Percentiles rank a stretch among this genome's conserved stretches.
These are phyloP conservation scores for Fusarium chlamydosporum DNA, from an alignment of 2,329 filamentous ascomycete species.

Conservation along the genomic window DNA sequence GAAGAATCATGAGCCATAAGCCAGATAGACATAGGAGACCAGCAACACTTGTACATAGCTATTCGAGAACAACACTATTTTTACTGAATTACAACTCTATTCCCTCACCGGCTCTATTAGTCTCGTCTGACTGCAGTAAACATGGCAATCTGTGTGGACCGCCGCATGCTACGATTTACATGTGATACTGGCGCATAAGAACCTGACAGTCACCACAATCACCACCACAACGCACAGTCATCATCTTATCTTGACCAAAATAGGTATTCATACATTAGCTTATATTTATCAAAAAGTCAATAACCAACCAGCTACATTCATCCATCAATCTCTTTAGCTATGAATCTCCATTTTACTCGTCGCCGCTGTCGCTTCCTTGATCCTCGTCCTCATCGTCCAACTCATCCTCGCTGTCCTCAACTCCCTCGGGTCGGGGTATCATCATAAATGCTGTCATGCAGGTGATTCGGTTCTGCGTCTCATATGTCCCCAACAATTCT, in stretches of 20 bases:
- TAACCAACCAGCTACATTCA: slow-evolving; percentile 1
- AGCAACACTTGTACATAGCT: background rate
- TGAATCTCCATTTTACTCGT: slow-evolving; percentile 46
- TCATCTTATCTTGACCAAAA: background rate
- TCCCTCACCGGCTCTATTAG: slow-evolving; percentile 9
- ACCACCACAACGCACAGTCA: background rate
- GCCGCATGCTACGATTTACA: slow-evolving; percentile 40
- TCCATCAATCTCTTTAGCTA: background rate
- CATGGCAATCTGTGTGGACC: slow-evolving; percentile 9
- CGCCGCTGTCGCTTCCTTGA: slow-evolving; percentile 58
- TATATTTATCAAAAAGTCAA: slow-evolving; percentile 18
- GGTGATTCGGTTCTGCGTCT: slow-evolving; percentile 90
- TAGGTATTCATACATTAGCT: slow-evolving; percentile 28
- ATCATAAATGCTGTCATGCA: slow-evolving; percentile 90
- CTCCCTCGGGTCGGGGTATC: slow-evolving; percentile 75
- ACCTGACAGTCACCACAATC: slow-evolving; percentile 10
- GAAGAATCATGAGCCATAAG: slow-evolving; percentile 4
- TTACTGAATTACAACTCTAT: slow-evolving; percentile 5
- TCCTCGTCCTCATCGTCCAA: slow-evolving; percentile 61
- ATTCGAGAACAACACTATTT: background rate
- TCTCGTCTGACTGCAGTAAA: slow-evolving; percentile 9
- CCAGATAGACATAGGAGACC: background rate
- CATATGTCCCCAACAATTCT: slow-evolving; percentile 78
- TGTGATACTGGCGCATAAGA: slow-evolving; percentile 42
- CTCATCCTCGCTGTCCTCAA: slow-evolving; percentile 71